Percentiles rank a stretch among this genome's conserved stretches.
Evolutionary conservation across 495 filamentous ascomycete genomes (phyloP).

Genomic region (Penicillium fimorum): DNA sequence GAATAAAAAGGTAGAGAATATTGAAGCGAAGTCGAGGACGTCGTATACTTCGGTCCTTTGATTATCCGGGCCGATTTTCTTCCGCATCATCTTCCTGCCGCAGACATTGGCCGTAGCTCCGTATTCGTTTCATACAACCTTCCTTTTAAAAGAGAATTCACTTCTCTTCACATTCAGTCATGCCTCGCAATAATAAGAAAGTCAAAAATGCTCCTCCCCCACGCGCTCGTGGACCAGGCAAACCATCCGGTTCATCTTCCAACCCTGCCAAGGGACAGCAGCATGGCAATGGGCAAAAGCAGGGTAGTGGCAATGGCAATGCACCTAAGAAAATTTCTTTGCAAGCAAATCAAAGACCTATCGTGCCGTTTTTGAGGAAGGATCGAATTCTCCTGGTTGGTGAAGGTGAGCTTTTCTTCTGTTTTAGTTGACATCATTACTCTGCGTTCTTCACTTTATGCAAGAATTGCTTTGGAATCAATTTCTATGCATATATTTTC

Average conservation of each 20-base stretch:
- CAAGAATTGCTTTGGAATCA: background rate
- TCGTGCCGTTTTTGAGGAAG: constrained; percentile 69
- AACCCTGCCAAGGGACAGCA: constrained; percentile 4
- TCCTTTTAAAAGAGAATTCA: background rate
- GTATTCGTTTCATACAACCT: background rate
- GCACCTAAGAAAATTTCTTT: constrained; percentile 18
- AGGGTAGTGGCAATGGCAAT: background rate
- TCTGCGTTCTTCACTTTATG: background rate
- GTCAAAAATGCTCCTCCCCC: constrained; percentile 4
- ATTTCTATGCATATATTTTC: background rate
- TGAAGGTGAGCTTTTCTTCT: constrained; percentile 57
- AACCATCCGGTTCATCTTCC: background rate
- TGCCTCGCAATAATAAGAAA: constrained; percentile 13
- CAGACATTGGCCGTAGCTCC: background rate
- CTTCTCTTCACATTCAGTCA: background rate
- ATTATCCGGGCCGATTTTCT: constrained; percentile 22
- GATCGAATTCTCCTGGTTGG: constrained; percentile 82
- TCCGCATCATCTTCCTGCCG: background rate
- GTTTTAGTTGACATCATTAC: background rate
- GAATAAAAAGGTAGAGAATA: background rate
- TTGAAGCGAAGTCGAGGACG: background rate
- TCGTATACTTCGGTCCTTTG: constrained; percentile 21
- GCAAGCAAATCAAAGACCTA: constrained; percentile 47
- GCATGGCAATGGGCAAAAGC: constrained; percentile 4
- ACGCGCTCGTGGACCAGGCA: constrained; percentile 1